Percentiles rank a stretch among this genome's conserved stretches.
phyloP scores from a whole-genome alignment of 176 grass and related monocot genomes.

The Triticum aestivum region DNA sequence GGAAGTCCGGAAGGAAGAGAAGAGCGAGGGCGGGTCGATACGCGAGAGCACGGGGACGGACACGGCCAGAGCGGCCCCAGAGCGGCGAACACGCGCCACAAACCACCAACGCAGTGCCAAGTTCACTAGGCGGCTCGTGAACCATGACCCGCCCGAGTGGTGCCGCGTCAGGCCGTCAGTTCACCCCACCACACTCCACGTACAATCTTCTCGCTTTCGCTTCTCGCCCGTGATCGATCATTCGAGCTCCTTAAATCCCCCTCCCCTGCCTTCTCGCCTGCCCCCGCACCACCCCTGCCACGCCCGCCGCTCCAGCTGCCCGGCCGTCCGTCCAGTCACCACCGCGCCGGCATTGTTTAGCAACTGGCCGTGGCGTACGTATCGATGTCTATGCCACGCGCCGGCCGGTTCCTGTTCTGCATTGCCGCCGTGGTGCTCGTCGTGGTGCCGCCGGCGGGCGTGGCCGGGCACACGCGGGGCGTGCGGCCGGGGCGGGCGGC shows the following conservation, averaged over 20 bases:
- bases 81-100: slow-evolving; percentile 15
- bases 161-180: background rate
- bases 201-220: slow-evolving; percentile 12
- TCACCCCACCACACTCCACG: slow-evolving; percentile 3
- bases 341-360: too few species aligned
- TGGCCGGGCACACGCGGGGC: slow-evolving; percentile 45
- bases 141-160: background rate
- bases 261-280: background rate
- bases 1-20: background rate
- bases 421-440: background rate
- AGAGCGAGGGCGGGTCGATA: background rate
- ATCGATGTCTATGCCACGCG: background rate
- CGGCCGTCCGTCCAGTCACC: too few species aligned
- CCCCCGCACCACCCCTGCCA: background rate
- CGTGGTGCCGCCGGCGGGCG: background rate
- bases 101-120: slow-evolving; percentile 1
- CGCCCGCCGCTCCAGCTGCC: slow-evolving; percentile 15
- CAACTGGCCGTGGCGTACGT: too few species aligned
- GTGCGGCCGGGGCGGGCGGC: slow-evolving; percentile 33
- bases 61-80: slow-evolving; percentile 26
- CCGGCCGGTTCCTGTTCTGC: background rate
- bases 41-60: slow-evolving; percentile 8
- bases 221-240: slow-evolving; percentile 41
- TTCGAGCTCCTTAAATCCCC: slow-evolving; percentile 33
- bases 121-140: slow-evolving; percentile 39